phyloP scores from a whole-genome alignment of 371 early-diverging fungal genomes.

The Mucor piriformis region DNA sequence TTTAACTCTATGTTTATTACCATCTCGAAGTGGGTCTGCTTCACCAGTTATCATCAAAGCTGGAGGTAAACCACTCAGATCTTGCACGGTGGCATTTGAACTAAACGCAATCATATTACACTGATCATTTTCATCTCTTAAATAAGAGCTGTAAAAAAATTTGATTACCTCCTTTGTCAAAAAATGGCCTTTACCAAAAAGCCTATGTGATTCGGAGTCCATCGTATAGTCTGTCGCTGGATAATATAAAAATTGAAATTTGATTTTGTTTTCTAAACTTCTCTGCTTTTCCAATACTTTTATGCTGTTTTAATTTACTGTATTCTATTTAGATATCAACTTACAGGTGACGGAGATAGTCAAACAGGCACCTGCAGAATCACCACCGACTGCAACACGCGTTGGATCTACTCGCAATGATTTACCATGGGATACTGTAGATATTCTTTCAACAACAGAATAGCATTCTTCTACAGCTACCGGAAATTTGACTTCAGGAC shows the following conservation, averaged over 20 bases:
- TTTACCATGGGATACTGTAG: background rate
- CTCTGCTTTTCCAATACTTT: constrained; percentile 17
- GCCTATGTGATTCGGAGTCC: constrained; percentile 3
- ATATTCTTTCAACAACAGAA: background rate
- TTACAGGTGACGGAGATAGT: constrained; percentile 11
- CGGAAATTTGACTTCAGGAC: constrained; percentile 25
- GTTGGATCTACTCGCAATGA: constrained; percentile 6
- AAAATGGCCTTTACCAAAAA: constrained; percentile 1
- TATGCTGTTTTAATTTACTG: too few species aligned
- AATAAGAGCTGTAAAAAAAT: background rate
- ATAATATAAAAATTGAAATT: constrained; percentile 13
- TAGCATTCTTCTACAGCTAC: constrained; percentile 15
- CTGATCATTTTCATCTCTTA: background rate
- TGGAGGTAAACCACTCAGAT: constrained; percentile 18
- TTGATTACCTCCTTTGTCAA: background rate
- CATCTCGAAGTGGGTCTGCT: constrained; percentile 27
- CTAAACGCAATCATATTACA: background rate
- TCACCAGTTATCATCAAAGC: constrained; percentile 21
- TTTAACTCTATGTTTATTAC: background rate
- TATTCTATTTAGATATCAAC: too few species aligned
- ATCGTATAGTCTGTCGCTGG: background rate
- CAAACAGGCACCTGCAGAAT: constrained; percentile 29
- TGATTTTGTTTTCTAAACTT: constrained; percentile 5
- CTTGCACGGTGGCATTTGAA: constrained; percentile 7
- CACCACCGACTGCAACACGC: constrained; percentile 18